These are phyloP conservation scores for Paxillus ammoniavirescens DNA, from an alignment of 768 basidiomycete genomes.

Conservation along the genomic window DNA sequence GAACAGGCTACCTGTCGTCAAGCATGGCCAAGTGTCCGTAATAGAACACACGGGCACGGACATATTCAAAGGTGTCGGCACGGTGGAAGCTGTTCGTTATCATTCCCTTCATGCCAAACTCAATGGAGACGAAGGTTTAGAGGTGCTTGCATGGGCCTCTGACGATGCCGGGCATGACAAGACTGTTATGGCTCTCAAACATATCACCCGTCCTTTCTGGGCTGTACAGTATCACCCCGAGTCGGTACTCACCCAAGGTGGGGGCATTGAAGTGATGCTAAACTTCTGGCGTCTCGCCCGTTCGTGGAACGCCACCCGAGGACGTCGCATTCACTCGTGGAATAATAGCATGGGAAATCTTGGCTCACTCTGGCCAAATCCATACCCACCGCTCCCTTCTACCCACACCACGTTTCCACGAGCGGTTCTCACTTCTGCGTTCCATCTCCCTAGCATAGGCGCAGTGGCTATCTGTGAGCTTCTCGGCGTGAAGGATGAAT, in stretches of 20 bases:
- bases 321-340: constrained; percentile 44
- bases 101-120: constrained; percentile 74
- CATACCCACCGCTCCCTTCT: constrained; percentile 22
- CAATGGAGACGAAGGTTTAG: constrained; percentile 44
- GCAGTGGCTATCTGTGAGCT: constrained; percentile 55
- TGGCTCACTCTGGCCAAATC: constrained; percentile 60
- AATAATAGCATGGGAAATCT: constrained; percentile 36
- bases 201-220: constrained; percentile 70
- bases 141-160: constrained; percentile 70
- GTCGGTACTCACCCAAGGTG: constrained; percentile 69
- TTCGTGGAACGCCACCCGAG: constrained; percentile 46
- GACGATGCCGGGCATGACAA: constrained; percentile 65
- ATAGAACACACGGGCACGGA: constrained; percentile 58
- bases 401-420: constrained; percentile 20
- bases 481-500: constrained; percentile 57
- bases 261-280: constrained; percentile 61
- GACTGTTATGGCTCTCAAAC: constrained; percentile 74
- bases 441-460: constrained; percentile 44
- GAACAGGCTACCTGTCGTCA: constrained; percentile 63
- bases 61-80: constrained; percentile 57
- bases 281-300: constrained; percentile 77
- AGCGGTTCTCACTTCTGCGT: constrained; percentile 35
- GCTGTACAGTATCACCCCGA: constrained; percentile 91
- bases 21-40: constrained; percentile 72
- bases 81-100: constrained; percentile 68